A percentile compares a stretch with the other conserved stretches of the same genome.
phyloP scores from a whole-genome alignment of 2,329 filamentous ascomycete species.

The Fonsecaea pugnacius region DNA sequence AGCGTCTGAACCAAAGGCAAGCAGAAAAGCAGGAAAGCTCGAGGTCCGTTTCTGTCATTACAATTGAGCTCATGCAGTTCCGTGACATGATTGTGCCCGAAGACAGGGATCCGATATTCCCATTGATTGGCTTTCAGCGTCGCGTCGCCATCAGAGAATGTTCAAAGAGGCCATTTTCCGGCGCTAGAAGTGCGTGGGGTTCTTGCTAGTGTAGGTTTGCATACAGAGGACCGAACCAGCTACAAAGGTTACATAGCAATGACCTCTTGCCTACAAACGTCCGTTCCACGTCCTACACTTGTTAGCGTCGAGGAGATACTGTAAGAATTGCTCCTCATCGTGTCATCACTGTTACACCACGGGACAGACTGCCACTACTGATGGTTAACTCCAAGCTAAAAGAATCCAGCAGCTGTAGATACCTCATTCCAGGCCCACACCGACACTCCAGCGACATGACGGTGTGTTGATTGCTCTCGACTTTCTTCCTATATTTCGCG shows the following conservation, averaged over 20 bases:
- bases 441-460: slow-evolving; percentile 27
- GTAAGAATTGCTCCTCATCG: slow-evolving; percentile 4
- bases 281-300: neutral
- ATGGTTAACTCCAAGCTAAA: neutral
- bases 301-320: neutral
- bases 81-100: neutral
- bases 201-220: slow-evolving; percentile 5
- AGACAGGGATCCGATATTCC: neutral
- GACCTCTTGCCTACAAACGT: slow-evolving; percentile 11
- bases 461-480: slow-evolving; percentile 24
- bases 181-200: neutral
- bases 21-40: neutral
- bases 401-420: neutral
- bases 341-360: neutral
- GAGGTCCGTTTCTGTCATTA: slow-evolving; percentile 13
- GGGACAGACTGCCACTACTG: neutral
- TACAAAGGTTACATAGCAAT: neutral
- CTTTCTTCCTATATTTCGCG: slow-evolving; percentile 2
- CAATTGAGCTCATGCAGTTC: neutral
- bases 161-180: slow-evolving; percentile 25
- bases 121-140: slow-evolving; percentile 1
- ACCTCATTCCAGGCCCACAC: neutral
- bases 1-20: neutral
- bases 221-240: neutral
- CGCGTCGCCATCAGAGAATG: slow-evolving; percentile 1